phyloP scores from a whole-genome alignment of 2,329 filamentous ascomycete genomes.

The Neocatenulostroma microsporum region DNA sequence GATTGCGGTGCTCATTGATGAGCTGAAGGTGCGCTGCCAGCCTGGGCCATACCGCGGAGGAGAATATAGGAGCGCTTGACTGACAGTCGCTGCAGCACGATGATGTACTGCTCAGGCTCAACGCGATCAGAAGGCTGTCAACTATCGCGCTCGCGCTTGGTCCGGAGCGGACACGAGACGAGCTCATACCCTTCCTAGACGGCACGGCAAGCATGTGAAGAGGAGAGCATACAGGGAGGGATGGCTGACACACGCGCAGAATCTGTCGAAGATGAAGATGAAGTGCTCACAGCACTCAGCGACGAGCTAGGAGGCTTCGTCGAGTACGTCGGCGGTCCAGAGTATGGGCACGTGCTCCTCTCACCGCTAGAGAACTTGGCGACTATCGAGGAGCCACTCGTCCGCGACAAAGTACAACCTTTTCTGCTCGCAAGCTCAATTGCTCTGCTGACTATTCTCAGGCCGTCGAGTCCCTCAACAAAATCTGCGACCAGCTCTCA shows the following conservation, averaged over 20 bases:
- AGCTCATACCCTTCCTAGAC: constrained; percentile 97
- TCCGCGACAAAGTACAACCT: constrained; percentile 80
- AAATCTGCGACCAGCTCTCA: constrained; percentile 91
- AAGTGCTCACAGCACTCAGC: constrained; percentile 92
- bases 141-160: constrained; percentile 96
- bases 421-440: neutral
- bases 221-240: too few species aligned
- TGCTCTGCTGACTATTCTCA: constrained; percentile 38
- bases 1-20: constrained; percentile 98
- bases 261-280: constrained; percentile 97
- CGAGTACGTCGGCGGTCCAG: constrained; percentile 92
- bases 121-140: constrained; percentile 95
- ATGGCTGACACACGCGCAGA: constrained; percentile 53
- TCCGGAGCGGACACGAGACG: constrained; percentile 91
- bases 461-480: constrained; percentile 99
- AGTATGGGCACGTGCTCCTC: constrained; percentile 90
- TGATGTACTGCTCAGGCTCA: constrained; percentile 93
- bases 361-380: constrained; percentile 97
- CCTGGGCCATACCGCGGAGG: neutral
- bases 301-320: constrained; percentile 95
- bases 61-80: neutral
- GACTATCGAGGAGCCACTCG: constrained; percentile 95
- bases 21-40: constrained; percentile 72
- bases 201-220: constrained; percentile 52
- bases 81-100: constrained; percentile 61